Conservation (phyloP, 2,329 filamentous ascomycete genomes). For the Aspergillus transmontanensis region DNA sequence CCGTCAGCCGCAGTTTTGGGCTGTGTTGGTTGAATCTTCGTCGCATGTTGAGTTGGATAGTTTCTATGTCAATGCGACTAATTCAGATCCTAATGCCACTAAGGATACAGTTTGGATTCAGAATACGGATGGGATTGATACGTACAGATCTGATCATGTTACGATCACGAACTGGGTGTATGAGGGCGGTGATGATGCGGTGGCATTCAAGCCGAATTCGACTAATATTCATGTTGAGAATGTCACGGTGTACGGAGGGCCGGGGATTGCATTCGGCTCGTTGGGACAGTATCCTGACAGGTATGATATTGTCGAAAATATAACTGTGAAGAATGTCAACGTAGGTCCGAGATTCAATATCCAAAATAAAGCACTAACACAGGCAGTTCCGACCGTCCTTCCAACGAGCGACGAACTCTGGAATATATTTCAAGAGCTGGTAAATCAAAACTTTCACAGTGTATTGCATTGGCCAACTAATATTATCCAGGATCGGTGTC, state of each 20-base stretch:
- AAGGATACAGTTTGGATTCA: constrained; percentile 43
- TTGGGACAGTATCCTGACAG: constrained; percentile 42
- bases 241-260: constrained; percentile 41
- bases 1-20: constrained; percentile 55
- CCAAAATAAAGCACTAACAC: background rate
- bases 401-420: background rate
- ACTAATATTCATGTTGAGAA: constrained; percentile 44
- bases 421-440: constrained; percentile 5
- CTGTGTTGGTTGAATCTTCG: constrained; percentile 49
- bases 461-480: background rate
- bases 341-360: background rate
- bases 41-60: constrained; percentile 57
- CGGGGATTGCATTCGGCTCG: constrained; percentile 43
- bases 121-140: constrained; percentile 56
- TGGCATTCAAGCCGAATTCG: constrained; percentile 46
- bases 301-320: constrained; percentile 41
- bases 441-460: background rate
- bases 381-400: background rate
- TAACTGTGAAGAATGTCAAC: constrained; percentile 39
- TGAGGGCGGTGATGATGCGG: constrained; percentile 38
- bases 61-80: constrained; percentile 54
- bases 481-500: background rate
- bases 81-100: constrained; percentile 31
- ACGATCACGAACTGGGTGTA: constrained; percentile 52
- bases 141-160: constrained; percentile 54